Conservation (phyloP, 257 asterid species). For the Salvia splendens region DNA sequence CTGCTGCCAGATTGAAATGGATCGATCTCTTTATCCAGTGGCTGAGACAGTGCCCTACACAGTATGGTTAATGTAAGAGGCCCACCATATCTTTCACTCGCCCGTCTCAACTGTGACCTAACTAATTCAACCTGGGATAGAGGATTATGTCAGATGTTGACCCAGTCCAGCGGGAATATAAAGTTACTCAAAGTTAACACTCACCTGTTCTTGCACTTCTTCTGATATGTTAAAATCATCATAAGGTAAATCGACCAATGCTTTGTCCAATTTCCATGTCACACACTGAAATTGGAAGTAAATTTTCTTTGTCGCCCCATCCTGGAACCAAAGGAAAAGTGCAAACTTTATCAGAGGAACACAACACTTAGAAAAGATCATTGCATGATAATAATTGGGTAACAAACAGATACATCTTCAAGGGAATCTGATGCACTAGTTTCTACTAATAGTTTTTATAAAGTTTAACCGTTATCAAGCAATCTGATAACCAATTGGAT, state of each 20-base stretch:
- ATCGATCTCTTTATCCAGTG: slow-evolving; percentile 61
- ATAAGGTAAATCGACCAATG: slow-evolving; percentile 58
- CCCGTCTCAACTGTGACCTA: slow-evolving; percentile 76
- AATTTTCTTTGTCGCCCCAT: slow-evolving; percentile 52
- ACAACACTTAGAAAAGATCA: slow-evolving; percentile 12
- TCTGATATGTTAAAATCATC: slow-evolving; percentile 77
- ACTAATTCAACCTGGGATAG: slow-evolving; percentile 60
- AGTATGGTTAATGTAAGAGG: slow-evolving; percentile 55
- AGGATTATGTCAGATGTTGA: slow-evolving; percentile 3
- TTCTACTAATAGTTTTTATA: too few species aligned
- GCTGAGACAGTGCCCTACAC: slow-evolving; percentile 60
- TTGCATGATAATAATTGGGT: background rate
- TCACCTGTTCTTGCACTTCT: slow-evolving; percentile 92
- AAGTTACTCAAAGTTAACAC: slow-evolving; percentile 7
- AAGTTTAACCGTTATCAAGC: too few species aligned
- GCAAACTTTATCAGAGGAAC: slow-evolving; percentile 33
- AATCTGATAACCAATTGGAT: background rate
- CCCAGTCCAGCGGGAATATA: slow-evolving; percentile 9
- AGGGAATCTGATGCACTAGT: background rate
- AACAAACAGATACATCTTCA: background rate
- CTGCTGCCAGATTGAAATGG: slow-evolving; percentile 52
- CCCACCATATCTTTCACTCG: slow-evolving; percentile 69
- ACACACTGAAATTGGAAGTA: slow-evolving; percentile 74
- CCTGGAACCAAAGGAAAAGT: slow-evolving; percentile 46
- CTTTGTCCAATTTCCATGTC: slow-evolving; percentile 77